Evolutionary conservation across 495 filamentous ascomycete species (phyloP).

Genomic region (Aspergillus mulundensis): DNA sequence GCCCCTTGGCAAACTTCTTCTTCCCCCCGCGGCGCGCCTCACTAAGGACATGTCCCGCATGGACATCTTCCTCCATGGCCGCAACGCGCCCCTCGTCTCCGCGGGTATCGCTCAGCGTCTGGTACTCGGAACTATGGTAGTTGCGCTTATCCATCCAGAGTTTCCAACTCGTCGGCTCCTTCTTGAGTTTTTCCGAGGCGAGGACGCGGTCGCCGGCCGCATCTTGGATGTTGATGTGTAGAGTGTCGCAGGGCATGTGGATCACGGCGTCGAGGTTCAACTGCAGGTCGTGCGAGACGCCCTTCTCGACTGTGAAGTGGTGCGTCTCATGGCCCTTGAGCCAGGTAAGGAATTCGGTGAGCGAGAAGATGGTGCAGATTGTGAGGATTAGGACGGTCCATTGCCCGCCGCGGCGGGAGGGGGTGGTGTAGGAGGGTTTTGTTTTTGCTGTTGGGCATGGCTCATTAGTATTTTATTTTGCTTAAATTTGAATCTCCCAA

Average conservation of each 20-base stretch:
- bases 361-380: slow-evolving; percentile 66
- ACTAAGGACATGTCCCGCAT: slow-evolving; percentile 50
- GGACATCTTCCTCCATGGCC: slow-evolving; percentile 49
- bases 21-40: slow-evolving; percentile 36
- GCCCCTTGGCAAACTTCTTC: slow-evolving; percentile 65
- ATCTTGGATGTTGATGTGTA: slow-evolving; percentile 97
- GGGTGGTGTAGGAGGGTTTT: slow-evolving; percentile 84
- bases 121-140: slow-evolving; percentile 56
- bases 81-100: slow-evolving; percentile 39
- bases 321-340: slow-evolving; percentile 77
- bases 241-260: slow-evolving; percentile 80
- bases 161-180: slow-evolving; percentile 73
- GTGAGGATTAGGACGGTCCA: slow-evolving; percentile 82
- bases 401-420: slow-evolving; percentile 78
- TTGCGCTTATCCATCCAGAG: slow-evolving; percentile 78
- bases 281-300: slow-evolving; percentile 79
- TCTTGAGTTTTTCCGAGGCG: slow-evolving; percentile 67
- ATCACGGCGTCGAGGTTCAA: slow-evolving; percentile 94
- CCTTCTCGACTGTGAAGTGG: slow-evolving; percentile 91
- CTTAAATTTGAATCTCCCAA: background rate
- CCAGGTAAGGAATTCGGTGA: slow-evolving; percentile 76
- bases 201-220: slow-evolving; percentile 87
- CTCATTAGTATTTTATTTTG: background rate
- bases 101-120: slow-evolving; percentile 37
- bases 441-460: slow-evolving; percentile 68